These are phyloP conservation scores for Orbilia brochopaga DNA, from an alignment of 2,329 filamentous ascomycete genomes.

Conservation along the genomic window DNA sequence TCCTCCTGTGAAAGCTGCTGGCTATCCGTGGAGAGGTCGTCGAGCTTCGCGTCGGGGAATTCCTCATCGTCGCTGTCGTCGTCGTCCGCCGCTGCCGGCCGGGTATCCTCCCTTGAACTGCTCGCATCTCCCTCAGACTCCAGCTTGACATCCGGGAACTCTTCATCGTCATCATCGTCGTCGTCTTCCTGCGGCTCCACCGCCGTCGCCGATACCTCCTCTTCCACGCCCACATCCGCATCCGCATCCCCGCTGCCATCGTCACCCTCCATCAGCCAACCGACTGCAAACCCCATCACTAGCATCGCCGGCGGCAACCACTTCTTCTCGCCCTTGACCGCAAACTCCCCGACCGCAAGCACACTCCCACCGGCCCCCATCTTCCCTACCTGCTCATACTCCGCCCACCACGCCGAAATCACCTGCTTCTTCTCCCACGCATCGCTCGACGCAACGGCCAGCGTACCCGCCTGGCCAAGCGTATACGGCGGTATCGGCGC, in stretches of 20 bases:
- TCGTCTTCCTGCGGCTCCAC: conserved; percentile 49
- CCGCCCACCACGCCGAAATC: conserved; percentile 96
- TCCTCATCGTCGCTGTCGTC: conserved; percentile 56
- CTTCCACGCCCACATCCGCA: conserved; percentile 1
- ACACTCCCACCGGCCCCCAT: conserved; percentile 77
- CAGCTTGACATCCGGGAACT: conserved; percentile 59
- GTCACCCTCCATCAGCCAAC: conserved; percentile 62
- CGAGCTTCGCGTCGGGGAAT: conserved; percentile 59
- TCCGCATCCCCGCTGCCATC: conserved; percentile 10
- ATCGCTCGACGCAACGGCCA: conserved; percentile 81
- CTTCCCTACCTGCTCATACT: conserved; percentile 87
- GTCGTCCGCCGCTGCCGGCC: conserved; percentile 53
- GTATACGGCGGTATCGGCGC: conserved; percentile 91
- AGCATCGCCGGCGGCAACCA: conserved; percentile 86
- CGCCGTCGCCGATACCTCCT: conserved; percentile 12
- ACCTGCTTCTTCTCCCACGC: conserved; percentile 97
- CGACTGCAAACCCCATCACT: conserved; percentile 81
- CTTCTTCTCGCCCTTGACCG: conserved; percentile 85
- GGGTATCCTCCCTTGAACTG: conserved; percentile 51
- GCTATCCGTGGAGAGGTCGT: conserved; percentile 53
- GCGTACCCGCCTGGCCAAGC: conserved; percentile 82
- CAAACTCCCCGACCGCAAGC: conserved; percentile 79
- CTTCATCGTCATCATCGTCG: conserved; percentile 55
- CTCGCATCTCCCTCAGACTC: conserved; percentile 53
- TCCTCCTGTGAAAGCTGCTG: conserved; percentile 52